These are phyloP conservation scores for Peronosclerospora sorghi DNA, from an alignment of 352 stramenopile species.

Conservation along the genomic window DNA sequence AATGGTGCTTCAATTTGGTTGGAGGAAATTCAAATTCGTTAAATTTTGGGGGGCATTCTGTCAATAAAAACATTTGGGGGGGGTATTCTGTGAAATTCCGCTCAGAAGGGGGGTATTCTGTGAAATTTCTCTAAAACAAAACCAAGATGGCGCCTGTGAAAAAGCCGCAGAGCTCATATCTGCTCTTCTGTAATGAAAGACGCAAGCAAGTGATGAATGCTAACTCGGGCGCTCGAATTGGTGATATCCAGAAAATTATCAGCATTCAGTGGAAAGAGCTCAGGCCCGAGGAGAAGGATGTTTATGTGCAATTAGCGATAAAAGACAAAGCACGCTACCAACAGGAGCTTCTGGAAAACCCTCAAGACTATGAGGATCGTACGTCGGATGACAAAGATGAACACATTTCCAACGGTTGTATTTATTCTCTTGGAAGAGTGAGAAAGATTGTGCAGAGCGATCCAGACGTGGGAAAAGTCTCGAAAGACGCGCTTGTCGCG, in stretches of 20 bases:
- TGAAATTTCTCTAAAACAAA: no score
- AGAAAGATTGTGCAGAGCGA: constrained; percentile 92
- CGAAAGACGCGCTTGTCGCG: constrained; percentile 85
- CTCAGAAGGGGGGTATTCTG: no score
- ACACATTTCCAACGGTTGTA: constrained; percentile 23
- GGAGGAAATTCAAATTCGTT: no score
- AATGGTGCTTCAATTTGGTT: no score
- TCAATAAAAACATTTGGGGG: no score
- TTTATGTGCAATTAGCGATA: constrained; percentile 76
- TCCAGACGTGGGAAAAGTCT: constrained; percentile 85
- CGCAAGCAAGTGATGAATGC: constrained; percentile 54
- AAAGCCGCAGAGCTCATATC: constrained; percentile 81
- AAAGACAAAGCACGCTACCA: constrained; percentile 84
- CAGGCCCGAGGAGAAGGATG: constrained; percentile 69
- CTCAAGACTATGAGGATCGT: constrained; percentile 40
- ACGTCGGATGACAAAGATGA: constrained; percentile 21
- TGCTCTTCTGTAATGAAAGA: constrained; percentile 73
- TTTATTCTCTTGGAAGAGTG: constrained; percentile 70
- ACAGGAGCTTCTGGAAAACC: constrained; percentile 61
- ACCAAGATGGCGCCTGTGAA: constrained; percentile 50
- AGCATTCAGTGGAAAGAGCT: constrained; percentile 86
- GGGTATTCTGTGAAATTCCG: no score
- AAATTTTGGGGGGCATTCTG: no score
- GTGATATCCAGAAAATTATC: constrained; percentile 84
- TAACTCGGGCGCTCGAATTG: constrained; percentile 45